Evolutionary conservation across 1,284 basidiomycete genomes (phyloP), one percentile per base, ranked within the genome.

Genomic region (Trametes hirsuta): DNA sequence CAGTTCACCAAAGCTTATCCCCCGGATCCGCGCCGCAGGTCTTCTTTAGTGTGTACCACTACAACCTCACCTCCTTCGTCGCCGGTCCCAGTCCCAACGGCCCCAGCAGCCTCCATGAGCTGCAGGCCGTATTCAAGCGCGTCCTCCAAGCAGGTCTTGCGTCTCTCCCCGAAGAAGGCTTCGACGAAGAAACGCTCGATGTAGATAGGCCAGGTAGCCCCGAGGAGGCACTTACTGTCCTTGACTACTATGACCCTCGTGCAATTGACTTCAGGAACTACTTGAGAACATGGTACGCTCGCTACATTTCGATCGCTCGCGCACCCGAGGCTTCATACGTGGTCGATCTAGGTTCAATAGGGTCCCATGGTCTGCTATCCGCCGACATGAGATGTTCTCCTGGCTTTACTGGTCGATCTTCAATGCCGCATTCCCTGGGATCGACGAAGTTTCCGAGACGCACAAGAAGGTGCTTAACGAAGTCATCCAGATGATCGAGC

Each of bases 371-470:
- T 88, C 89, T 0, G 78, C 82, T 10, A 83, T 97, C 55, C 84
- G 79, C 47, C 79, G 78, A 18, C 78, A 85, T 42, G 86, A 94
- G 69, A 78, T 94, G 58, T 80, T 81, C 45, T 78, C 84, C 58
- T 97, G 94, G 92, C 76, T 97, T 25, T 88, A 93, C 58, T 97
- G 94, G 94, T 83, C 85, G 12, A 87, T 91, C 66, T 95, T 88
- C 75, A 89, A 88, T 65, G 76, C 82, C 2, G 77, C 84, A 22
- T 78, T 91, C 45, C 84, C 85, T 18, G 71, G 80, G 10, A 67
- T 75, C 10, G 79, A 84, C n/a, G 60, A 75, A 21, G 69, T 87
- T 10, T 74, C 86, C 3, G 69, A 77, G 3, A 65, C 77, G 4
- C 82, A 84, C 56, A 76, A 75, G 39, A 72, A 74, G 10, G 79